phyloP scores from a whole-genome alignment of 345 rosid species.

The Hypericum androsaemum region DNA sequence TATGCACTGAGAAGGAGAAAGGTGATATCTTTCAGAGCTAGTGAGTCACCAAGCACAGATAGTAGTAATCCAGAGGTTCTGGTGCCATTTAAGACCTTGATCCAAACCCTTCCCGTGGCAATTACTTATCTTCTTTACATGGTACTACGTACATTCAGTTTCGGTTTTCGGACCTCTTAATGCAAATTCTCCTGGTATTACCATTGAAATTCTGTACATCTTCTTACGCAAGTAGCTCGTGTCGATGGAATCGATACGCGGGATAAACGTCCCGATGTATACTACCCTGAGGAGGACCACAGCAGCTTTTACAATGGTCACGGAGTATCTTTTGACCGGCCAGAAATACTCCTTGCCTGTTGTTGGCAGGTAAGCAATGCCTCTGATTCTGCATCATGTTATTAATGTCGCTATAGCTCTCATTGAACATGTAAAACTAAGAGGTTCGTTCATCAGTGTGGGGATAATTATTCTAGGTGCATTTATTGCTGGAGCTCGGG shows the following conservation, averaged over 20 bases:
- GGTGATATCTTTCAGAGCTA: slow-evolving; percentile 17
- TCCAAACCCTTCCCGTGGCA: slow-evolving; percentile 18
- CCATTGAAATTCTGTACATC: background rate
- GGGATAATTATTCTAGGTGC: slow-evolving; percentile 24
- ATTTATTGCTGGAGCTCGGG: slow-evolving; percentile 26
- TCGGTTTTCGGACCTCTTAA: background rate
- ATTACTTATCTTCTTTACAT: slow-evolving; percentile 19
- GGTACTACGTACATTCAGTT: slow-evolving; percentile 7
- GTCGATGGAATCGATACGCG: slow-evolving; percentile 25
- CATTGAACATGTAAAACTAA: slow-evolving; percentile 2
- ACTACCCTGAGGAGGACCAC: slow-evolving; percentile 23
- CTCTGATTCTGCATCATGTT: background rate
- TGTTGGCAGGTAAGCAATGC: slow-evolving; percentile 17
- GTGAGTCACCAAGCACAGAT: slow-evolving; percentile 5
- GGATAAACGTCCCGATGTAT: slow-evolving; percentile 23
- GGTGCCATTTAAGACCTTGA: slow-evolving; percentile 13
- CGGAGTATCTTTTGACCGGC: slow-evolving; percentile 17
- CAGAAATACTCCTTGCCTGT: slow-evolving; percentile 19
- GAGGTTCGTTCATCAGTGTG: slow-evolving; percentile 21
- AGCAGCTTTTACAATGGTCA: slow-evolving; percentile 24
- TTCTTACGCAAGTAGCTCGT: slow-evolving; percentile 12
- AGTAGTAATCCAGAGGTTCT: slow-evolving; percentile 7
- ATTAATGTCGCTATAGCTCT: background rate
- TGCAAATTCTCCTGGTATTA: background rate
- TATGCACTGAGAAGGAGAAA: slow-evolving; percentile 15